phyloP scores from a whole-genome alignment of 2,329 filamentous ascomycete genomes.

The Diplodia intermedia region DNA sequence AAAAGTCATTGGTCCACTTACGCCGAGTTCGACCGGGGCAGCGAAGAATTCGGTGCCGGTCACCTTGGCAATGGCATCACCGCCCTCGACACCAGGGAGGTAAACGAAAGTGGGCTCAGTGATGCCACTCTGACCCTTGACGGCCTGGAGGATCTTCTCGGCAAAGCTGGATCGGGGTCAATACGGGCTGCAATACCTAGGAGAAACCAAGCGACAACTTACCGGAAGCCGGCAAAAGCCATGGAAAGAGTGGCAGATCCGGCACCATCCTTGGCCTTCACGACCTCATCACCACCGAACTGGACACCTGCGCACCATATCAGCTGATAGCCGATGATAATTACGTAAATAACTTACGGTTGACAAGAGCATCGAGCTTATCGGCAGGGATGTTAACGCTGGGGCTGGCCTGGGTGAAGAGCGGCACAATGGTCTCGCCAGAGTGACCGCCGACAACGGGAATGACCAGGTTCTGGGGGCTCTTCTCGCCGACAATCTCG shows the following conservation, averaged over 20 bases:
- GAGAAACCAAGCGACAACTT: constrained; percentile 55
- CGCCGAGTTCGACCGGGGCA: constrained; percentile 91
- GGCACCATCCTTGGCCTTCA: constrained; percentile 91
- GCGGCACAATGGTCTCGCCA: constrained; percentile 95
- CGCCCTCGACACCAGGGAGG: constrained; percentile 86
- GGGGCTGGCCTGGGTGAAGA: constrained; percentile 91
- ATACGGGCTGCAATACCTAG: neutral
- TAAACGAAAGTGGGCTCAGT: constrained; percentile 96
- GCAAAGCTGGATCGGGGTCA: constrained; percentile 70
- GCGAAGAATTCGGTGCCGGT: constrained; percentile 93
- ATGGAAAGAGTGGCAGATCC: constrained; percentile 92
- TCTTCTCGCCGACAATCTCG: constrained; percentile 79
- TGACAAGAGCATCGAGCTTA: constrained; percentile 87
- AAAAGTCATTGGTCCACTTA: constrained; percentile 59
- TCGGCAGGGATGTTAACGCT: constrained; percentile 81
- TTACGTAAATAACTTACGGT: constrained; percentile 65
- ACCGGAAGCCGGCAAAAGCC: constrained; percentile 90
- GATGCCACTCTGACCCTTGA: constrained; percentile 88
- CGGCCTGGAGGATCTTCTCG: constrained; percentile 89
- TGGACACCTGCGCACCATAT: constrained; percentile 68
- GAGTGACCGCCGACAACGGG: constrained; percentile 97
- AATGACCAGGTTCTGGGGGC: constrained; percentile 82
- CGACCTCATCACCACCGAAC: constrained; percentile 96
- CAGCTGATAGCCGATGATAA: constrained; percentile 29
- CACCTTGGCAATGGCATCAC: constrained; percentile 82